Conservation (phyloP, 345 rosid genomes). For the Acer saccharum region DNA sequence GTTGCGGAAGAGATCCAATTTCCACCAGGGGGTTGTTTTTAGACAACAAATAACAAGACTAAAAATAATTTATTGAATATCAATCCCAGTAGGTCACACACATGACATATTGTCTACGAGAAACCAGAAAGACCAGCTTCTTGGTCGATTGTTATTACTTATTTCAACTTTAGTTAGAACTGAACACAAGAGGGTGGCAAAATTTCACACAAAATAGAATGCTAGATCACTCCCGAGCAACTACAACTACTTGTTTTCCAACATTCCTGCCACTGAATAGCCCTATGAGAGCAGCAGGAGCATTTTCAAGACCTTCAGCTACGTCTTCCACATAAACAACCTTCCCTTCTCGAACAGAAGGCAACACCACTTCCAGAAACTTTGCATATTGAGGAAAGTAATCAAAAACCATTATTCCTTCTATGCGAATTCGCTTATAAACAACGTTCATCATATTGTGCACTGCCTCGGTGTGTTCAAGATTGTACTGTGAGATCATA, state of each 20-base stretch:
- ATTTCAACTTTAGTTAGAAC: background rate
- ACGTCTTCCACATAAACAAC: conserved; percentile 32
- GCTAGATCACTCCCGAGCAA: conserved; percentile 15
- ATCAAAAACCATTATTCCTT: conserved; percentile 20
- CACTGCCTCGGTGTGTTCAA: background rate
- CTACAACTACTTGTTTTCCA: conserved; percentile 28
- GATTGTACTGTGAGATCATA: conserved; percentile 10
- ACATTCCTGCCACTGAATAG: conserved; percentile 24
- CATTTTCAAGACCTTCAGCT: conserved; percentile 26
- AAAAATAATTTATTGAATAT: no score
- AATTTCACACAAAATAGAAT: no score
- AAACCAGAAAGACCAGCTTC: background rate
- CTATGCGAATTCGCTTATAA: conserved; percentile 16
- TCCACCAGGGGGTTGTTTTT: no score
- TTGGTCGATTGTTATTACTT: background rate
- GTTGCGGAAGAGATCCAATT: no score
- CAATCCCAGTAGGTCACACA: no score
- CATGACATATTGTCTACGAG: no score
- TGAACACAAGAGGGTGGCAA: background rate
- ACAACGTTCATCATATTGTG: conserved; percentile 11
- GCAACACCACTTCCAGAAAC: conserved; percentile 27
- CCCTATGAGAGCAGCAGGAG: conserved; percentile 26
- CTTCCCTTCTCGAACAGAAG: conserved; percentile 26
- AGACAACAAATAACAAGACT: no score
- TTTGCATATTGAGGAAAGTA: conserved; percentile 13